Base-by-base conservation (phyloP, 768 basidiomycete genomes). In the Lactarius hengduanensis region DNA sequence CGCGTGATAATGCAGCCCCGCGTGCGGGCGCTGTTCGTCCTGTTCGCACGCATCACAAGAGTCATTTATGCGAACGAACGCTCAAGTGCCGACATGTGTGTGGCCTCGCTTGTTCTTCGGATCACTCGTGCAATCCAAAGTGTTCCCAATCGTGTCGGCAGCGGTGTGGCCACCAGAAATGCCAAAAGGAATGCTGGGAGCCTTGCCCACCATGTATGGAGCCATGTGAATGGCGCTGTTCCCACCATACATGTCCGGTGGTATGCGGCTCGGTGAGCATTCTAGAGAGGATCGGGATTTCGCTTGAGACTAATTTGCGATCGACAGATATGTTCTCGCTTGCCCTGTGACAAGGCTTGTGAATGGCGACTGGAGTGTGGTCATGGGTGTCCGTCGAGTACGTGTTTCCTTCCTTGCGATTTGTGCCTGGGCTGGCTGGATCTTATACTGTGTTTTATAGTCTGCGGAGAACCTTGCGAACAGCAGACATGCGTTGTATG, bases 391-490 rank as follows among this genome's bases (percentile, higher is more conserved):
- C 77, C 78, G 16, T 80, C 78, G 1, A 64, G 79, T 79, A 59
- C 59, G 75, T 63, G 5, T 13, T 22, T 38, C 22, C 15, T 1
- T 40, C 6, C 38, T 10, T 45, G 15, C 4, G 15, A 8, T 18
- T 28, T 18, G 18, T 57, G 40, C 26, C 15, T 22, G 22, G 9
- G 16, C 11, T 38, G 15, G 13, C 11, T 38, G 15, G 13, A n/a
- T n/a, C 64, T 63, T 10, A 67, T 26, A 57, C 40, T 43, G 50
- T 26, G 32, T 38, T 20, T 40, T 7, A 15, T 36, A 79, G 77
- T 81, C 3, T 79, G 78, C 59, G 77, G 78, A 6, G 80, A 81
- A 63, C 72, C 74, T 0, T 81, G 80, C 67, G 67, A 36, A 0
- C 1, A 36, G 2, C 79, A 80, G 66, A 57, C 67, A 3, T 81